These are phyloP conservation scores for Kazachstania bromeliacearum DNA, from an alignment of 805 yeast species.

Conservation along the genomic window DNA sequence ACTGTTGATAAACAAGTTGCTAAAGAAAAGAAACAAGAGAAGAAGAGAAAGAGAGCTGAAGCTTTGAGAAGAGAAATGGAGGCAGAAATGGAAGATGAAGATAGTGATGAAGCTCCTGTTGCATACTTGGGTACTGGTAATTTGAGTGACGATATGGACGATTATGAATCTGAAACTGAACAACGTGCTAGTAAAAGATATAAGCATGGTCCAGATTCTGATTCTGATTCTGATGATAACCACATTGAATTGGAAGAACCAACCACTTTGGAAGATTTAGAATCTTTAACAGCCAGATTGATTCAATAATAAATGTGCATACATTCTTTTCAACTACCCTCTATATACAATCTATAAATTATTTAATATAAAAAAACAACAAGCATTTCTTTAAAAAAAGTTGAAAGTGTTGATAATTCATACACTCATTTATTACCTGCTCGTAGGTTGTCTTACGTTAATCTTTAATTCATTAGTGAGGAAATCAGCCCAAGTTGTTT, in stretches of 20 bases:
- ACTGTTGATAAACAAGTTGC: slow-evolving; percentile 68
- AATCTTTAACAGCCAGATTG: slow-evolving; percentile 61
- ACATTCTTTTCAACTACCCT: background rate
- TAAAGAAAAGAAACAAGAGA: slow-evolving; percentile 69
- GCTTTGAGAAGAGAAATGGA: slow-evolving; percentile 48
- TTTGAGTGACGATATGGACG: slow-evolving; percentile 36
- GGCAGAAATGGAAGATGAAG: slow-evolving; percentile 21
- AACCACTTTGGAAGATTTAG: slow-evolving; percentile 86
- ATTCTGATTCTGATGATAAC: slow-evolving; percentile 21
- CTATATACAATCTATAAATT: background rate
- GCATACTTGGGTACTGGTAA: slow-evolving; percentile 29
- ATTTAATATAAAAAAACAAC: background rate
- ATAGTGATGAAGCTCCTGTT: slow-evolving; percentile 21
- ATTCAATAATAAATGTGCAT: slow-evolving; percentile 11
- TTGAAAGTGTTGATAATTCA: background rate
- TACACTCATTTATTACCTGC: background rate
- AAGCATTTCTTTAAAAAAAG: background rate
- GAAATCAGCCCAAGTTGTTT: slow-evolving; percentile 25
- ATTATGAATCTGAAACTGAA: slow-evolving; percentile 14
- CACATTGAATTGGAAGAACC: slow-evolving; percentile 79
- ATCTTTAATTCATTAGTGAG: background rate
- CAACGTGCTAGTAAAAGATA: slow-evolving; percentile 18
- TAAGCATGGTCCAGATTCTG: background rate
- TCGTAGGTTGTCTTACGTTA: background rate
- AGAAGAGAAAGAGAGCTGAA: slow-evolving; percentile 83